Conservation (phyloP, 2,329 filamentous ascomycete genomes). For the Stemphylium lycopersici region DNA sequence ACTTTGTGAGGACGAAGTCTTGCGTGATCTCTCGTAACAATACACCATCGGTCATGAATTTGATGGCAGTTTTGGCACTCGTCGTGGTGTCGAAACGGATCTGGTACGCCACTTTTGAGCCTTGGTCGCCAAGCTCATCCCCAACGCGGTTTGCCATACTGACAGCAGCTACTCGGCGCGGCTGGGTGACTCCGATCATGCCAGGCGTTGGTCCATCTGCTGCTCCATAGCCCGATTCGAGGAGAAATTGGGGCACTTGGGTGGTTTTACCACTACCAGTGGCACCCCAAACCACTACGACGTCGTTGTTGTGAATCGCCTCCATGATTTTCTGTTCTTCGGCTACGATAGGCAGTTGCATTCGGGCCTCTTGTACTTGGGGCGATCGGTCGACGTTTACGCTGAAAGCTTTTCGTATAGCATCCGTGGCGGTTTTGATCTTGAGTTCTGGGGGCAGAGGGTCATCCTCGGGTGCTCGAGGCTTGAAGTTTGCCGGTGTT, state of each 20-base stretch:
- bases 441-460: constrained; percentile 71
- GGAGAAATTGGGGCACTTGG: constrained; percentile 94
- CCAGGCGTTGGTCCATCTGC: constrained; percentile 79
- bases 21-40: constrained; percentile 88
- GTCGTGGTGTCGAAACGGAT: constrained; percentile 93
- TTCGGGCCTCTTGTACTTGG: constrained; percentile 77
- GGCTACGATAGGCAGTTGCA: constrained; percentile 86
- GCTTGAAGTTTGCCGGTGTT: constrained; percentile 69
- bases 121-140: constrained; percentile 79
- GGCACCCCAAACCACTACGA: constrained; percentile 89
- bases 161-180: constrained; percentile 90
- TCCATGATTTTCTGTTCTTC: constrained; percentile 99
- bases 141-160: constrained; percentile 94
- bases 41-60: constrained; percentile 99
- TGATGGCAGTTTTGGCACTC: constrained; percentile 81
- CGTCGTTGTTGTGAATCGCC: constrained; percentile 87
- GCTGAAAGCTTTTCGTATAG: constrained; percentile 74
- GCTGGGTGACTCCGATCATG: constrained; percentile 94
- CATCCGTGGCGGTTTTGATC: constrained; percentile 60
- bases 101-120: constrained; percentile 81
- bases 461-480: constrained; percentile 72
- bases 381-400: constrained; percentile 72
- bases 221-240: constrained; percentile 89
- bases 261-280: constrained; percentile 98
- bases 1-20: constrained; percentile 86